Conservation (phyloP, 495 filamentous ascomycete species). For the Apiosordaria backusii region DNA sequence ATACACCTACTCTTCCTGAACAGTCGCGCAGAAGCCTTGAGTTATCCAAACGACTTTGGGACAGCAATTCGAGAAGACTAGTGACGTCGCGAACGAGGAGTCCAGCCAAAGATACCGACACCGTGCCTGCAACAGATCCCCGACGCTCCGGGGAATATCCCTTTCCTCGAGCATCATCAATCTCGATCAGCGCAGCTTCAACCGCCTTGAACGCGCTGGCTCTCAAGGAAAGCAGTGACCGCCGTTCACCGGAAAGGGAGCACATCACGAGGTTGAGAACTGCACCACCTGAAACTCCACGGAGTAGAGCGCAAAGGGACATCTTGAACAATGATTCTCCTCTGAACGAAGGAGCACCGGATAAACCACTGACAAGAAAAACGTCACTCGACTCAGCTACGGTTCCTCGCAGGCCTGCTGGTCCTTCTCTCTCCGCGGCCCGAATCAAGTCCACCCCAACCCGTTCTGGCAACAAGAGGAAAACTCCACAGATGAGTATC, state of each 20-base stretch:
- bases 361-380: slow-evolving; percentile 6
- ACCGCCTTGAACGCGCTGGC: slow-evolving; percentile 41
- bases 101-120: slow-evolving; percentile 20
- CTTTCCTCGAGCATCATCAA: slow-evolving; percentile 28
- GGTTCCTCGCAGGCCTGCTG: slow-evolving; percentile 16
- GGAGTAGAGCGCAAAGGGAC: slow-evolving; percentile 14
- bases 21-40: slow-evolving; percentile 29
- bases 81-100: slow-evolving; percentile 29
- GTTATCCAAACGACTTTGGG: slow-evolving; percentile 35
- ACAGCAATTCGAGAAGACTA: slow-evolving; percentile 44
- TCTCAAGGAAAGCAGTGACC: slow-evolving; percentile 26
- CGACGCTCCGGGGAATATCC: slow-evolving; percentile 27
- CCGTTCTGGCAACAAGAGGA: slow-evolving; percentile 14
- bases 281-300: slow-evolving; percentile 17
- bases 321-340: slow-evolving; percentile 7
- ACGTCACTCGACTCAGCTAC: slow-evolving; percentile 22
- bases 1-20: slow-evolving; percentile 21
- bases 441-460: slow-evolving; percentile 10
- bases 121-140: slow-evolving; percentile 18
- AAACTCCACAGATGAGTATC: slow-evolving; percentile 4
- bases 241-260: slow-evolving; percentile 13
- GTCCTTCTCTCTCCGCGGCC: slow-evolving; percentile 8
- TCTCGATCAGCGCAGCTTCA: slow-evolving; percentile 47
- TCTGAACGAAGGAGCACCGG: slow-evolving; percentile 3
- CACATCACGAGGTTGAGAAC: slow-evolving; percentile 15